phyloP scores from a whole-genome alignment of 805 yeast genomes.

The Ogataea nitratoaversa region DNA sequence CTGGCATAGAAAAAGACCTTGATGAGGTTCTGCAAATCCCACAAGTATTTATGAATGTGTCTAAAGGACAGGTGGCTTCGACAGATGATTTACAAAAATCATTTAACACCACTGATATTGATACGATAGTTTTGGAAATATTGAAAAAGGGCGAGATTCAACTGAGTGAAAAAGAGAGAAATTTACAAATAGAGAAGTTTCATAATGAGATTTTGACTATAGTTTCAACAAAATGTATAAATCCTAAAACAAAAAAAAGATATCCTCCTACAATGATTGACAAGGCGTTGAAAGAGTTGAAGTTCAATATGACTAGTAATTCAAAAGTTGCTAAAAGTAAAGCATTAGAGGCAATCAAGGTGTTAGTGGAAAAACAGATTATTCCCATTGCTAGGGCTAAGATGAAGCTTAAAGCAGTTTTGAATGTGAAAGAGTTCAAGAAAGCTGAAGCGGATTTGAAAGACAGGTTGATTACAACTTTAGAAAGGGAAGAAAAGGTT shows the following conservation, averaged over 20 bases:
- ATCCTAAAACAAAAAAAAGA: conserved; percentile 83
- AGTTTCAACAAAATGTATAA: conserved; percentile 85
- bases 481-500: conserved; percentile 26
- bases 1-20: conserved; percentile 82
- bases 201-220: conserved; percentile 75
- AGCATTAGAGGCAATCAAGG: conserved; percentile 85
- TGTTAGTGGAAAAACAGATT: conserved; percentile 70
- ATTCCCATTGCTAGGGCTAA: conserved; percentile 93
- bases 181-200: conserved; percentile 52
- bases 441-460: conserved; percentile 26
- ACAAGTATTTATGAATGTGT: conserved; percentile 88
- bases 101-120: conserved; percentile 73
- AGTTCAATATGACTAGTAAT: conserved; percentile 68
- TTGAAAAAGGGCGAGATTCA: conserved; percentile 91
- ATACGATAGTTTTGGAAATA: conserved; percentile 75
- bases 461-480: conserved; percentile 31
- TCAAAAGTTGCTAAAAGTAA: conserved; percentile 63
- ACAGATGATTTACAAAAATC: conserved; percentile 72
- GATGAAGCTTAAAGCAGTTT: conserved; percentile 75
- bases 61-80: conserved; percentile 91
- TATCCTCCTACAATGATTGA: conserved; percentile 94
- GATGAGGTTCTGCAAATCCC: conserved; percentile 96
- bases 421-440: conserved; percentile 51
- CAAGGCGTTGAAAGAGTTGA: conserved; percentile 73
- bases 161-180: conserved; percentile 88